Evolutionary conservation across 2,329 filamentous ascomycete genomes (phyloP).

Genomic region (Aspergillus oerlinghausenensis): DNA sequence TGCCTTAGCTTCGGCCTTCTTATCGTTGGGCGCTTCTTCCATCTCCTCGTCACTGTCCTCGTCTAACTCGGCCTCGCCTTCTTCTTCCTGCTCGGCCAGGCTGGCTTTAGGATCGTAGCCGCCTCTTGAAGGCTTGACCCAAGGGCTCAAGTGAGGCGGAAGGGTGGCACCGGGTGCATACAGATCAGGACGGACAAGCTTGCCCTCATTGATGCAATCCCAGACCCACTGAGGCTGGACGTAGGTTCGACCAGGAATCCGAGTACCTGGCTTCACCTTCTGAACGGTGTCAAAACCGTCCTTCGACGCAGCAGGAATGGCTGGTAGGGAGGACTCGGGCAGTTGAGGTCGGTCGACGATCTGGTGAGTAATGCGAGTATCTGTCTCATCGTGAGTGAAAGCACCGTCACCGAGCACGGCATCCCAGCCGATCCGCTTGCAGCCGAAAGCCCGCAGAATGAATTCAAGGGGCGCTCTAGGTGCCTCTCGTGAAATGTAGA

Average conservation of each 20-base stretch:
- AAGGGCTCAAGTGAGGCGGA: slow-evolving; percentile 92
- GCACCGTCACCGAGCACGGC: slow-evolving; percentile 83
- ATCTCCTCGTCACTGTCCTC: slow-evolving; percentile 44
- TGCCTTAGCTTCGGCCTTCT: slow-evolving; percentile 15
- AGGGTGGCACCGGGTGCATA: slow-evolving; percentile 87
- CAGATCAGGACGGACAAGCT: slow-evolving; percentile 77
- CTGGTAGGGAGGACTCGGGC: slow-evolving; percentile 49
- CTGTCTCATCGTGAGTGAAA: slow-evolving; percentile 83
- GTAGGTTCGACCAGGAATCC: slow-evolving; percentile 88
- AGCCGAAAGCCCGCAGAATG: slow-evolving; percentile 87
- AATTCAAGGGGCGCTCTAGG: slow-evolving; percentile 89
- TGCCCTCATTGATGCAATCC: slow-evolving; percentile 92
- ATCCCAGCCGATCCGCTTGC: slow-evolving; percentile 95
- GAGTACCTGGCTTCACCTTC: slow-evolving; percentile 56
- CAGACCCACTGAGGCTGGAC: slow-evolving; percentile 98
- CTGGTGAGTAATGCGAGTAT: slow-evolving; percentile 90
- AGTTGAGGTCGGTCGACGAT: slow-evolving; percentile 85
- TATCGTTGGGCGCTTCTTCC: slow-evolving; percentile 28
- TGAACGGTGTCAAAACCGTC: slow-evolving; percentile 43
- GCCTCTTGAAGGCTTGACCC: slow-evolving; percentile 80
- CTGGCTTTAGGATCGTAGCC: slow-evolving; percentile 87
- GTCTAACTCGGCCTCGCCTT: slow-evolving; percentile 73
- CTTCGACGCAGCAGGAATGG: slow-evolving; percentile 40
- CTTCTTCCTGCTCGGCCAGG: slow-evolving; percentile 81
- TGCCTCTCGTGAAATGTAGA: slow-evolving; percentile 91